A percentile compares a stretch with the other conserved stretches of the same genome.
phyloP scores from a whole-genome alignment of 2,329 filamentous ascomycete genomes.

The Cryphonectria carpinicola region DNA sequence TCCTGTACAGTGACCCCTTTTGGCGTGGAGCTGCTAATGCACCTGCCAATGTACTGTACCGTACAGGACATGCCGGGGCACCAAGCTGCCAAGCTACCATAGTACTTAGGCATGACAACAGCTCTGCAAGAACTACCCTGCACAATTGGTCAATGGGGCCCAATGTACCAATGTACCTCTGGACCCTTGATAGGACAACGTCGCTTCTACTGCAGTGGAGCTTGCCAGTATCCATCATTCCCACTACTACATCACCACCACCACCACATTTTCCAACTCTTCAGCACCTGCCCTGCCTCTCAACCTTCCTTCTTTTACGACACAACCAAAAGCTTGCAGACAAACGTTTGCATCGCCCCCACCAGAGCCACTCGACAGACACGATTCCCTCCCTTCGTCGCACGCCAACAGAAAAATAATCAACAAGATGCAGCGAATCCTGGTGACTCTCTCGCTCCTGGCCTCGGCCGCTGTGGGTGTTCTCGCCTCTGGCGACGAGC shows the following conservation, averaged over 20 bases:
- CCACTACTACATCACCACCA: neutral
- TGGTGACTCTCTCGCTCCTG: conserved; percentile 54
- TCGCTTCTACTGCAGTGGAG: neutral
- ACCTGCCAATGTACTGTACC: neutral
- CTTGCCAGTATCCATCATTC: neutral
- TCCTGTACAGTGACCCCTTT: conserved; percentile 2
- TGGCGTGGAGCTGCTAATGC: neutral
- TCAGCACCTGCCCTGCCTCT: neutral
- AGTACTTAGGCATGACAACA: neutral
- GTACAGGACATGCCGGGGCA: neutral
- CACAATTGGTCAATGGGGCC: neutral
- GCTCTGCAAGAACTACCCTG: neutral
- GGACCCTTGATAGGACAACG: conserved; percentile 14
- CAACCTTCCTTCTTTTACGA: neutral
- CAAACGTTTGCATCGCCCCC: neutral
- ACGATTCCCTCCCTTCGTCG: neutral
- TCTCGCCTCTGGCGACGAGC: conserved; percentile 60
- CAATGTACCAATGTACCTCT: neutral
- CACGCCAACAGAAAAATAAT: conserved; percentile 4
- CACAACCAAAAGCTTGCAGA: neutral
- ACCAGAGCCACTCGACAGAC: neutral
- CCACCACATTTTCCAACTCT: neutral
- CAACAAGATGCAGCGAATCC: conserved; percentile 52
- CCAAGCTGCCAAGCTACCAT: neutral
- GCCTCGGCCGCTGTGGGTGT: conserved; percentile 55